Evolutionary conservation across 2,329 filamentous ascomycete species (phyloP), one percentile per base, ranked within the genome.

Genomic region (Apiospora rasikravindrae): DNA sequence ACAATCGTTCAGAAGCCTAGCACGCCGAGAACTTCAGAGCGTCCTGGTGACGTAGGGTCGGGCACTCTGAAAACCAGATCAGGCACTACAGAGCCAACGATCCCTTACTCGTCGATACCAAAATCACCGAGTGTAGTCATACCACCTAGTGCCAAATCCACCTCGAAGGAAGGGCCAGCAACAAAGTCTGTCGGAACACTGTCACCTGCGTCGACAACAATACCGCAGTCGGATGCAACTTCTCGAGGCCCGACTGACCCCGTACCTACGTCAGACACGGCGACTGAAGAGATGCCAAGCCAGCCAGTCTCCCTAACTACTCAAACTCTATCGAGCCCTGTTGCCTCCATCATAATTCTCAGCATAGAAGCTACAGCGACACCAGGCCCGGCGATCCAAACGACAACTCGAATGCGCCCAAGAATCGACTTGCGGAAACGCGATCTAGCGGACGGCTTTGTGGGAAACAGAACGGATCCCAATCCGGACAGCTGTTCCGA

Each of bases 401-500:
- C 16, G 5, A 26, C 26, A 5, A 37, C 33, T 33, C 51, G 5
- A 19, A 1, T 33, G 51, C 26, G 51, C 8, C 51, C 14, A 33
- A 26, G 14, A 33, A 4, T 4, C 13, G 14, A 19, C 2, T 14
- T 14, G 6, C 5, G 26, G 51, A 57, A 57, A 19, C 51, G 51
- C 4, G 51, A 57, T 5, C 7, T 14, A 16, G 51, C 33, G 14
- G 26, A 61, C 29, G 71, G 72, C 4, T 77, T 75, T 37, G 66
- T 76, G 7, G 74, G 75, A 14, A 68, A 73, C 47, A 53, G 57
- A 7, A 64, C 51, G 14, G 13, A 45, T 8, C 70, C 67, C 6
- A 72, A 73, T 16, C 40, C 72, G 26, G 26, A 47, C 19, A 71
- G 74, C 8, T 77, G 75, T n/a, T 70, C 73, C 1, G 26, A 57